Evolutionary conservation across 805 yeast genomes (phyloP), one percentile per base, ranked within the genome.

Genomic region (Starmerella cellae): DNA sequence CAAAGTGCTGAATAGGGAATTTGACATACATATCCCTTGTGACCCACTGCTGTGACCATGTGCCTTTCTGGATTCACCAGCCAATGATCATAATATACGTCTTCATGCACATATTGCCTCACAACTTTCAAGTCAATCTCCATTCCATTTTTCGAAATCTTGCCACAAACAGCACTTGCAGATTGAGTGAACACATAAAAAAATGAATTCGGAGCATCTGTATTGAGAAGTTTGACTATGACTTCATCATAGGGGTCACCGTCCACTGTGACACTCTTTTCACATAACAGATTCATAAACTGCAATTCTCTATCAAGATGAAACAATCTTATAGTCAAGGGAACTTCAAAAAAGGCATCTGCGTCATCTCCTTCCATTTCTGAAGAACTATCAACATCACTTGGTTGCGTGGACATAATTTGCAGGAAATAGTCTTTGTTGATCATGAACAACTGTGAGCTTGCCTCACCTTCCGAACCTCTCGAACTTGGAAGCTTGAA

Each of bases 181-280:
- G 41, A 38, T 17, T 42, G 38, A 2, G 43, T 22, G 27, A 45
- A 42, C 20, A 17, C 14, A 28, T 13, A 19, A 30, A 45, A 30
- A 20, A 22, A 2, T 14, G 4, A 20, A 36, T 8, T 17, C 9
- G 5, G 29, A 13, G 10, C 32, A 9, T 11, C 4, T 1, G 39
- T 35, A 6, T 16, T 10, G 18, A 19, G 24, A 16, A 42, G 37
- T 24, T 42, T 45, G 9, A 45, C 41, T 18, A 39, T 19, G 4
- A 42, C n/a, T 14, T 39, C 48, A 19, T 45, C 48, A 18, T 11
- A 38, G 2, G 48, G 43, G n/a, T 45, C 48, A 14, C 48, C 48
- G 2, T 23, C 20, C 3, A 45, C 3, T 3, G 31, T 22, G 19
- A 35, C 20, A 5, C 31, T 14, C 18, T 39, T 23, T 10, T 38